Evolutionary conservation across 768 basidiomycete species (phyloP).

Genomic region (Russula olivacea): DNA sequence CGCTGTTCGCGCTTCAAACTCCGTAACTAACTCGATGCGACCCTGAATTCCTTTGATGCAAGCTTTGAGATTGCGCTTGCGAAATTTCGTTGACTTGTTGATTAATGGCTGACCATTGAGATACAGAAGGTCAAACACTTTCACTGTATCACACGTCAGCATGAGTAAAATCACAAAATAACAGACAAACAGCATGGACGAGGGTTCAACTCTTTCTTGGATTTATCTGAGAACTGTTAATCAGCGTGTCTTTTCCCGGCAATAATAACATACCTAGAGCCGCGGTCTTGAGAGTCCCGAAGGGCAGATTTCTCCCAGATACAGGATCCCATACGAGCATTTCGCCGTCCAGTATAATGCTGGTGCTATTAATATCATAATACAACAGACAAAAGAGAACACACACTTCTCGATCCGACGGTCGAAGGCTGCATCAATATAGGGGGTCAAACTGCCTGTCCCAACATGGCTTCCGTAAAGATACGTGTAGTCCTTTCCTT

Average conservation of each 20-base stretch:
- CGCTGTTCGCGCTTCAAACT: constrained; percentile 68
- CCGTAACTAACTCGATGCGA: constrained; percentile 70
- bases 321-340: constrained; percentile 98
- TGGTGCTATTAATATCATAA: constrained; percentile 30
- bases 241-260: not conserved
- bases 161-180: not conserved
- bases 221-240: constrained; percentile 48
- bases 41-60: constrained; percentile 68
- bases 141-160: constrained; percentile 52
- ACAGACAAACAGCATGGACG: constrained; percentile 82
- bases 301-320: constrained; percentile 81
- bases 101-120: constrained; percentile 79
- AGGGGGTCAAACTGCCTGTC: constrained; percentile 82
- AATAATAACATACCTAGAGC: constrained; percentile 54
- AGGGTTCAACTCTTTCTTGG: constrained; percentile 63
- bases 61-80: constrained; percentile 70
- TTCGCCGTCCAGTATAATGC: constrained; percentile 93
- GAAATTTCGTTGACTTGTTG: constrained; percentile 60
- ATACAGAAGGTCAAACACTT: constrained; percentile 91
- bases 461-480: constrained; percentile 85
- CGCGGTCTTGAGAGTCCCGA: constrained; percentile 90
- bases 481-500: constrained; percentile 87
- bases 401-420: constrained; percentile 74
- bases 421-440: constrained; percentile 72
- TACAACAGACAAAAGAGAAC: not conserved